Percentiles rank a stretch among this genome's conserved stretches.
phyloP scores from a whole-genome alignment of 345 rosid species.

The Conringia planisiliqua region DNA sequence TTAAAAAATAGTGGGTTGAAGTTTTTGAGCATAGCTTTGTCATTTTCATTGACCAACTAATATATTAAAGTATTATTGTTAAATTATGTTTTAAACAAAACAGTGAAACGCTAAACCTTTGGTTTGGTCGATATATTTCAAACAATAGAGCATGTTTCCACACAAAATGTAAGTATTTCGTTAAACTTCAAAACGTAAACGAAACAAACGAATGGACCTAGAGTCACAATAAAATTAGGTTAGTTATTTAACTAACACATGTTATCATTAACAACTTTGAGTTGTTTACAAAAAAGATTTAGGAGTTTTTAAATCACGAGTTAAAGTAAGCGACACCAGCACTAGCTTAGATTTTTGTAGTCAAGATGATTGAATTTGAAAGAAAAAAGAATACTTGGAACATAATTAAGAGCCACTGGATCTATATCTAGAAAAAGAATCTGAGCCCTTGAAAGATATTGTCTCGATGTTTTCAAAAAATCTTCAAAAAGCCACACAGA shows the following conservation, averaged over 20 bases:
- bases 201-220: neutral
- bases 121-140: neutral
- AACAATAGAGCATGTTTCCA: neutral
- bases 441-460: slow-evolving; percentile 29
- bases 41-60: slow-evolving; percentile 24
- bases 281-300: neutral
- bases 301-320: slow-evolving; percentile 14
- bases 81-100: neutral
- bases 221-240: neutral
- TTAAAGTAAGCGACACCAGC: slow-evolving; percentile 28
- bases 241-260: slow-evolving; percentile 29
- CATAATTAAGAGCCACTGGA: slow-evolving; percentile 17
- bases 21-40: neutral
- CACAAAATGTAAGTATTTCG: neutral
- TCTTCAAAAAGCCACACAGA: slow-evolving; percentile 36
- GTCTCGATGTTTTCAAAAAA: slow-evolving; percentile 36
- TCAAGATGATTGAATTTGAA: neutral
- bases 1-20: neutral
- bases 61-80: neutral
- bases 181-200: neutral
- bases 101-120: neutral
- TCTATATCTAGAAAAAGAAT: slow-evolving; percentile 4
- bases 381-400: neutral
- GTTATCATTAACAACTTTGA: slow-evolving; percentile 19
- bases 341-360: slow-evolving; percentile 22